A percentile compares a stretch with the other conserved stretches of the same genome.
phyloP scores from a whole-genome alignment of 257 asterid genomes.

The Jacaranda copaia region DNA sequence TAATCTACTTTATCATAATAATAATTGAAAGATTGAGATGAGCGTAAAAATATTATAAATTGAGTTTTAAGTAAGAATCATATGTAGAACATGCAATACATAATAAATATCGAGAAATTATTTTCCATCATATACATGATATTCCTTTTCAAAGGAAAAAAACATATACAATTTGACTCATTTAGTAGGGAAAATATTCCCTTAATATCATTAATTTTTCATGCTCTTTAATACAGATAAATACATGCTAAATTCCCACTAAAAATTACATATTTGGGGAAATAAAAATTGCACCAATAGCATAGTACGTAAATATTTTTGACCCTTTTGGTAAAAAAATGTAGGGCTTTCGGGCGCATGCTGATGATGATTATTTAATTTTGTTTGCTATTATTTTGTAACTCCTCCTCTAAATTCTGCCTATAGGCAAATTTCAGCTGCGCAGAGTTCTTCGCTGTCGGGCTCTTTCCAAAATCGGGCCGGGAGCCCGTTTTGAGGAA shows the following conservation, averaged over 20 bases:
- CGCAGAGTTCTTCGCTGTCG: slow-evolving; percentile 19
- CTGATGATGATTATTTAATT: slow-evolving; percentile 12
- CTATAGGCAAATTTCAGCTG: slow-evolving; percentile 5
- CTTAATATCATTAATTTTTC: not conserved
- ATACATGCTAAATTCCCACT: not conserved
- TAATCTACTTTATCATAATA: no score
- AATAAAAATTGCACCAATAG: not conserved
- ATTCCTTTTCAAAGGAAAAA: not conserved
- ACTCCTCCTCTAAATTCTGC: slow-evolving; percentile 11
- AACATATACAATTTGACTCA: not conserved
- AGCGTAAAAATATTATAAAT: no score
- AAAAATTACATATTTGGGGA: slow-evolving; percentile 10
- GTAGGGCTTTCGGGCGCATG: slow-evolving; percentile 27
- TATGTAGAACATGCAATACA: not conserved
- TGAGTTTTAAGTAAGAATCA: not conserved
- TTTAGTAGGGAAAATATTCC: not conserved
- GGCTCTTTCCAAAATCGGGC: slow-evolving; percentile 64
- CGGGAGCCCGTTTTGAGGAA: slow-evolving; percentile 75
- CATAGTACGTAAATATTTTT: not conserved
- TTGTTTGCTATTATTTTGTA: slow-evolving; percentile 13
- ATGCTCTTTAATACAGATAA: not conserved
- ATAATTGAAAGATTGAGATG: no score
- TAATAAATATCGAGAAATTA: not conserved
- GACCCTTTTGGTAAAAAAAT: slow-evolving; percentile 20
- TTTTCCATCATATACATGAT: no score